phyloP scores from a whole-genome alignment of 805 yeast species.

The Metschnikowia proteae region DNA sequence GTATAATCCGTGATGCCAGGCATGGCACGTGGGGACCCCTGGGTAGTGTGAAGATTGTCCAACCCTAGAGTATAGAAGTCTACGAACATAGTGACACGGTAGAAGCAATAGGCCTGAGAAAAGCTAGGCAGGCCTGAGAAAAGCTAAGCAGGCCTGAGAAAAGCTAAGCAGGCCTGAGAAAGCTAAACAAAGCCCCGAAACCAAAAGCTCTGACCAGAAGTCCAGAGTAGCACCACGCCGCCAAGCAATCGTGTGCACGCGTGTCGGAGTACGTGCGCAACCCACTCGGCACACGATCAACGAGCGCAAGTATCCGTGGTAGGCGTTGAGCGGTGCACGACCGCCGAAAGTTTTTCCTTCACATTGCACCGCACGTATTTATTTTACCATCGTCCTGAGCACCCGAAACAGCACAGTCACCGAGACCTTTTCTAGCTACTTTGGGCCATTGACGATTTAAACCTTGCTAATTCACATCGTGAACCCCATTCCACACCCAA shows the following conservation, averaged over 20 bases:
- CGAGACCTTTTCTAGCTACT: background rate
- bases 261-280: background rate
- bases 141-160: too few relatives aligned
- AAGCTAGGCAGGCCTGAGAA: too few relatives aligned
- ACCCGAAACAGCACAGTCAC: slow-evolving; percentile 1
- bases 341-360: slow-evolving; percentile 8
- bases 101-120: too few relatives aligned
- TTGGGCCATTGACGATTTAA: slow-evolving; percentile 1
- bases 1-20: too few relatives aligned
- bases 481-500: background rate
- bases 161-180: too few relatives aligned
- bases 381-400: slow-evolving; percentile 2
- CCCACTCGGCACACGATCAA: background rate
- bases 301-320: background rate
- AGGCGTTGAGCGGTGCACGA: slow-evolving; percentile 9
- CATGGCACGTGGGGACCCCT: too few relatives aligned
- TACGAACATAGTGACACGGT: background rate
- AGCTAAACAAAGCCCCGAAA: too few relatives aligned
- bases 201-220: too few relatives aligned
- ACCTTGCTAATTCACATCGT: background rate
- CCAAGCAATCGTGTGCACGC: too few relatives aligned
- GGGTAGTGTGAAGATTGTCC: too few relatives aligned
- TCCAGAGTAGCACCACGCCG: too few relatives aligned
- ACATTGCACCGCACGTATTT: slow-evolving; percentile 9
- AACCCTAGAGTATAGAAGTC: background rate